Base-by-base conservation (phyloP, 176 grass and related monocot genomes). In the Phragmites australis region DNA sequence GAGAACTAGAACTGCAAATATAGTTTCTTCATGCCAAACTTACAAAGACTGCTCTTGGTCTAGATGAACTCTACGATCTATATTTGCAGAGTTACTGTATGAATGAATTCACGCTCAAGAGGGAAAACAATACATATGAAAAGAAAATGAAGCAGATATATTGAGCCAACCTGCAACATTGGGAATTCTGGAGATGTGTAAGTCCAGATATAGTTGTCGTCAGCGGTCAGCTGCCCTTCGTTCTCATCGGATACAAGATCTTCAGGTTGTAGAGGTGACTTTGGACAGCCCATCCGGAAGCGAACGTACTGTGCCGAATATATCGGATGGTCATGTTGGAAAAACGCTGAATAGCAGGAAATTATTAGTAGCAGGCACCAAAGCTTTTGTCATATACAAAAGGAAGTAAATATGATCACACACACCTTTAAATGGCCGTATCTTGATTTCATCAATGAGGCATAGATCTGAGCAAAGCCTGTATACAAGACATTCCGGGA, bases 131-230 rank as follows among this genome's bases (percentile, higher is more conserved):
- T 39, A 25, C 27, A 82, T 0, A 56, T 47, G 4, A 46, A 37
- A 72, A 58, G 6, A 47, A 13, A 12, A 26, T 14, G 4, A 13
- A 10, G n/a, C n/a, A n/a, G n/a, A 70, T 70, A 16, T 27, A 18
- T 5, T 8, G 25, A 62, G 81, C 68, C 55, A 1, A 94, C 93
- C 76, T 94, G 89, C 57, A 62, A 3, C 93, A 94, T 94, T 63
- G 84, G 87, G 54, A 92, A 94, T 65, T 94, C 73, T 23, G 87
- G 93, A 71, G 93, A 94, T 31, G 82, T 80, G 47, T 94, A 94
- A 19, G 68, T 91, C 89, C 87, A 94, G 13, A 74, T 31, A 49
- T 91, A 91, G 65, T 89, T 84, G 31, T 59, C 53, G 41, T 87
- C 72, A 56, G 43, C 64, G 57, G 55, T 27, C 47, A 77, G 53